Base-by-base conservation (phyloP, 371 early-diverging fungal genomes). In the Actinomortierella ambigua region DNA sequence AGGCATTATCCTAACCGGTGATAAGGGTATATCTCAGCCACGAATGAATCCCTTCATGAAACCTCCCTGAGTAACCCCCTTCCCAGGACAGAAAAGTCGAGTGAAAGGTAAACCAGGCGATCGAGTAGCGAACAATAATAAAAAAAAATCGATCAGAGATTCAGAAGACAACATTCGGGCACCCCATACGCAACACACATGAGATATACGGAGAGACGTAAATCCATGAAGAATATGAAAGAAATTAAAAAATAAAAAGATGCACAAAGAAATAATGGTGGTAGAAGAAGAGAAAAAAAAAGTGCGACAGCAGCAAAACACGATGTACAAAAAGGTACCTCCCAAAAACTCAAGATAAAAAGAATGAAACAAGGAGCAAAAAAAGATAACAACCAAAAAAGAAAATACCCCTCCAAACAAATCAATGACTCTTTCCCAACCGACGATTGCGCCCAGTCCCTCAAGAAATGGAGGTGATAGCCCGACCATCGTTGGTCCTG, bases 1-100 rank as follows among this genome's bases (percentile, higher is more conserved):
- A 73, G 75, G 75, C 67, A 66, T 69, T 76, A 76, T 53, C 76
- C 67, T 70, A 55, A 69, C 66, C 76, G 76, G 76, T 76, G 26
- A 42, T 65, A 39, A 76, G 76, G 76, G 76, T 76, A 69, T 76
- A 39, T 76, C 76, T 76, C 76, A 76, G 76, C 76, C 56, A 50
- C 62, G 41, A 42, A 39, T 59, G 64, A 58, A 50, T 50, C 60
- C 63, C 49, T 41, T 63, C 34, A 34, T 34, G 34, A 34, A 34
- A 34, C 34, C 34, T 49, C 55, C 5, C 13, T 44, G 13, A 40
- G 7, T 41, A 11, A 18, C 42, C 9, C 17, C 9, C 22, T 29
- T 24, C 22, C 42, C n/a, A 39, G 42, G 55, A 4, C 26, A 41
- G 46, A 59, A 44, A 56, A 39, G 28, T 34, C 34, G 4, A 6